These are phyloP conservation scores for Martiniozyma asiatica DNA, from an alignment of 1,139 yeast genomes.

Conservation along the genomic window DNA sequence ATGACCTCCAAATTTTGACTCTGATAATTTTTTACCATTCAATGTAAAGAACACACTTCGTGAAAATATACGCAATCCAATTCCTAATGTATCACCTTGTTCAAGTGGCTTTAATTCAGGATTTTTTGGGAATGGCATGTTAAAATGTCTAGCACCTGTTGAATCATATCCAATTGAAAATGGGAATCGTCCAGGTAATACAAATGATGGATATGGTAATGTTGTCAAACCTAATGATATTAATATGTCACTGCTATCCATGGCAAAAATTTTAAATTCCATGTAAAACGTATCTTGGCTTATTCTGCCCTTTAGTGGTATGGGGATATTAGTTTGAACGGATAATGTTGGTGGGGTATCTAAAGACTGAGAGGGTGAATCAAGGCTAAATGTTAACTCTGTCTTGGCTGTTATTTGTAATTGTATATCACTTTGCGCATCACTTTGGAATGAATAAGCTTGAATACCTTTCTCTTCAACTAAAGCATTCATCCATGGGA, in stretches of 20 bases:
- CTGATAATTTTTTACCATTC: constrained; percentile 58
- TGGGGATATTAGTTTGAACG: constrained; percentile 73
- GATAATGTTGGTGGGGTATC: constrained; percentile 52
- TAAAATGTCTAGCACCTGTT: constrained; percentile 37
- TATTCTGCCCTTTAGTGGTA: constrained; percentile 42
- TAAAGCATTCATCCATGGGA: constrained; percentile 39
- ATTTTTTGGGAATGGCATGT: constrained; percentile 31
- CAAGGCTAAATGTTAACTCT: constrained; percentile 55
- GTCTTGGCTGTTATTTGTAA: constrained; percentile 48
- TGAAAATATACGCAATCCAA: constrained; percentile 49
- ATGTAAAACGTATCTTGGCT: constrained; percentile 78
- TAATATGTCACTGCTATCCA: constrained; percentile 37
- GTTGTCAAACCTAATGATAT: constrained; percentile 33
- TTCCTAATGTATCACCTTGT: constrained; percentile 56
- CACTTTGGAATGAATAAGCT: constrained; percentile 69
- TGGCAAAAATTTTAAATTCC: constrained; percentile 60
- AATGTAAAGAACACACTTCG: constrained; percentile 60
- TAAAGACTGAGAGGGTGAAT: constrained; percentile 23
- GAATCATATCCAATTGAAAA: constrained; percentile 41
- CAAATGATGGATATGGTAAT: constrained; percentile 47
- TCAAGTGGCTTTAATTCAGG: too few species aligned
- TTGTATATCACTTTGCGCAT: constrained; percentile 20
- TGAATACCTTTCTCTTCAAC: constrained; percentile 87
- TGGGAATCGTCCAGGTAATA: constrained; percentile 45
- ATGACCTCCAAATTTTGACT: constrained; percentile 60